Conservation (phyloP, 768 basidiomycete genomes). For the Pleurotus tuoliensis region DNA sequence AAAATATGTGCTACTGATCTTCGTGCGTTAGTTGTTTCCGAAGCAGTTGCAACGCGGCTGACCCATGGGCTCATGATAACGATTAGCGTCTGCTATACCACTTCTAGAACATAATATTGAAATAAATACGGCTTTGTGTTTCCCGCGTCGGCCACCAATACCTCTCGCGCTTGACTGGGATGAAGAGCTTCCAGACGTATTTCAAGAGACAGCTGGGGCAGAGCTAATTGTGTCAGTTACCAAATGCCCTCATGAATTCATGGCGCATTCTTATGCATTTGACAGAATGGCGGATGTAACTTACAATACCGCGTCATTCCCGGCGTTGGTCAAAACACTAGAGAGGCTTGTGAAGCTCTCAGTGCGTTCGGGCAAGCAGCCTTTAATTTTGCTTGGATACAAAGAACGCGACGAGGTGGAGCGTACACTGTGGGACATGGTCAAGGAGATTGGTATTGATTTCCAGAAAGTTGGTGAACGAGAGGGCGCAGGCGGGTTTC, state of each 20-base stretch:
- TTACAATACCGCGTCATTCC: conserved; percentile 86
- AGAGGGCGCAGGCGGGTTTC: conserved; percentile 55
- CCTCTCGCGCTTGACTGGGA: conserved; percentile 69
- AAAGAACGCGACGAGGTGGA: conserved; percentile 83
- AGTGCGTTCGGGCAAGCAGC: conserved; percentile 2
- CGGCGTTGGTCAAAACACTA: conserved; percentile 70
- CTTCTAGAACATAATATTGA: conserved; percentile 70
- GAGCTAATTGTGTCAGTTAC: conserved; percentile 67
- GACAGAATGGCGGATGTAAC: conserved; percentile 90
- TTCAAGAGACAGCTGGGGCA: conserved; percentile 35
- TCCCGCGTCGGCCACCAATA: conserved; percentile 24
- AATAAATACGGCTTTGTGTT: conserved; percentile 33
- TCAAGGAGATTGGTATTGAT: conserved; percentile 43
- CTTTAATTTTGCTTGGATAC: conserved; percentile 70
- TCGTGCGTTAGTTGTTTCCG: conserved; percentile 38
- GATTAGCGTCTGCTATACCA: conserved; percentile 73
- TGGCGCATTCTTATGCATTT: neutral
- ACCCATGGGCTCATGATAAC: too few relatives aligned
- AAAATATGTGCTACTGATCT: conserved; percentile 68
- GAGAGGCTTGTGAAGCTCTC: conserved; percentile 36
- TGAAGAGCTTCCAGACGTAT: conserved; percentile 42
- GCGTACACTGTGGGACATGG: conserved; percentile 68
- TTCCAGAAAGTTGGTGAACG: conserved; percentile 54
- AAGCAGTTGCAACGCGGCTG: neutral
- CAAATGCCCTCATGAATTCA: too few relatives aligned